phyloP scores from a whole-genome alignment of 192 early-diverging fungal species.

The Coemansia brasiliensis region DNA sequence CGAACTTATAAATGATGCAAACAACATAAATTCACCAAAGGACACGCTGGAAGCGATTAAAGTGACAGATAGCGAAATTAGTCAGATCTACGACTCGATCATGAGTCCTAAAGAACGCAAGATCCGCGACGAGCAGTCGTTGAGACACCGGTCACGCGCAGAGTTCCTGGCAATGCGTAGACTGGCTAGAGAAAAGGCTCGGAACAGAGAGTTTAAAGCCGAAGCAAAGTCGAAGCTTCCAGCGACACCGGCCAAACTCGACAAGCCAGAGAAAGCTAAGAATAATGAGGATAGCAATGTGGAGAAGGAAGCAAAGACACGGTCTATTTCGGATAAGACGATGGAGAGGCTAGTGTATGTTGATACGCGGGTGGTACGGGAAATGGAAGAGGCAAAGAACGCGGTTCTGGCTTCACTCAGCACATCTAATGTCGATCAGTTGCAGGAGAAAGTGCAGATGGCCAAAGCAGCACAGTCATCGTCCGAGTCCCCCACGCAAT shows the following conservation, averaged over 20 bases:
- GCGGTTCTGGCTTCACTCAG: slow-evolving; percentile 36
- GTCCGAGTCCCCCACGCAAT: neutral
- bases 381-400: slow-evolving; percentile 43
- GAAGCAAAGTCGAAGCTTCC: neutral
- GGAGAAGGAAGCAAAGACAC: slow-evolving; percentile 1
- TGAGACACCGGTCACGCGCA: slow-evolving; percentile 36
- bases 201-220: neutral
- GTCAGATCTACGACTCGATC: slow-evolving; percentile 45
- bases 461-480: neutral
- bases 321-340: slow-evolving; percentile 27
- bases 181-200: slow-evolving; percentile 13
- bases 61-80: slow-evolving; percentile 44
- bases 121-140: slow-evolving; percentile 36
- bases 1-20: slow-evolving; percentile 14
- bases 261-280: neutral
- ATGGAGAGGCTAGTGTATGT: slow-evolving; percentile 49
- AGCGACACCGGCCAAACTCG: neutral
- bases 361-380: slow-evolving; percentile 41
- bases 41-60: slow-evolving; percentile 24
- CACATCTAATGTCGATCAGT: slow-evolving; percentile 10
- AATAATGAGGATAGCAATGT: neutral
- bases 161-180: slow-evolving; percentile 33
- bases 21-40: neutral
- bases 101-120: slow-evolving; percentile 28
- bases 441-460: slow-evolving; percentile 27